Percentiles rank a stretch among this genome's conserved stretches.
Conservation (phyloP, 768 basidiomycete genomes). For the Leucogyrophana mollusca region DNA sequence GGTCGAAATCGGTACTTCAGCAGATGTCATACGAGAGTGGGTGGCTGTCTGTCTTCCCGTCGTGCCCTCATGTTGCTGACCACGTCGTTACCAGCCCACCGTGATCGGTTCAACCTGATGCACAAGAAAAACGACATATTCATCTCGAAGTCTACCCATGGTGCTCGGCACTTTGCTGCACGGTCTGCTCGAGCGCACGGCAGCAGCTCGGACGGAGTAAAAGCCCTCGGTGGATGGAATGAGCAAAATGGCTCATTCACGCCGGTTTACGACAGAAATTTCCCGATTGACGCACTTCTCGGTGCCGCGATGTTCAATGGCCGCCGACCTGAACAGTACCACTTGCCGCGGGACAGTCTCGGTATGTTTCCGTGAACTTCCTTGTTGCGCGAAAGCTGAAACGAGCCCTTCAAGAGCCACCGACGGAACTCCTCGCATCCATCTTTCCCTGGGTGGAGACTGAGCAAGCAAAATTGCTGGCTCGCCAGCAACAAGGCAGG, state of each 20-base stretch:
- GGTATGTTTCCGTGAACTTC: conserved; percentile 14
- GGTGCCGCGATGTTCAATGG: conserved; percentile 31
- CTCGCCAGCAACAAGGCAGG: neutral
- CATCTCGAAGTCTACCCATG: conserved; percentile 33
- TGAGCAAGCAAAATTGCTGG: neutral
- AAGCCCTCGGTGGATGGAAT: conserved; percentile 33
- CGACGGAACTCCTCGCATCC: conserved; percentile 7
- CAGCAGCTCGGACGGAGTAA: conserved; percentile 21
- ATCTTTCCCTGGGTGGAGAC: conserved; percentile 11
- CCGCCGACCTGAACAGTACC: conserved; percentile 22
- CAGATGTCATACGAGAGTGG: conserved; percentile 31
- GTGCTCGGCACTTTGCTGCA: conserved; percentile 25
- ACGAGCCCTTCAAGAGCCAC: conserved; percentile 10
- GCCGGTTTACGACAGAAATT: conserved; percentile 25
- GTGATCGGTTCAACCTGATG: conserved; percentile 21
- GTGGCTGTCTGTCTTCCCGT: too few relatives aligned
- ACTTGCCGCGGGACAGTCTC: conserved; percentile 17
- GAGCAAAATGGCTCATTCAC: conserved; percentile 22
- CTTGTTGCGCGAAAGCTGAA: neutral
- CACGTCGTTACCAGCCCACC: conserved; percentile 20
- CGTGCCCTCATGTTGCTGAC: neutral
- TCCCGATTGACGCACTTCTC: conserved; percentile 28
- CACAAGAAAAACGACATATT: conserved; percentile 20
- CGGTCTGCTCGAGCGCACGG: conserved; percentile 27
- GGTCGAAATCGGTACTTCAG: conserved; percentile 3